Evolutionary conservation across 2,329 filamentous ascomycete species (phyloP).

Genomic region (Nigrospora sphaerica): DNA sequence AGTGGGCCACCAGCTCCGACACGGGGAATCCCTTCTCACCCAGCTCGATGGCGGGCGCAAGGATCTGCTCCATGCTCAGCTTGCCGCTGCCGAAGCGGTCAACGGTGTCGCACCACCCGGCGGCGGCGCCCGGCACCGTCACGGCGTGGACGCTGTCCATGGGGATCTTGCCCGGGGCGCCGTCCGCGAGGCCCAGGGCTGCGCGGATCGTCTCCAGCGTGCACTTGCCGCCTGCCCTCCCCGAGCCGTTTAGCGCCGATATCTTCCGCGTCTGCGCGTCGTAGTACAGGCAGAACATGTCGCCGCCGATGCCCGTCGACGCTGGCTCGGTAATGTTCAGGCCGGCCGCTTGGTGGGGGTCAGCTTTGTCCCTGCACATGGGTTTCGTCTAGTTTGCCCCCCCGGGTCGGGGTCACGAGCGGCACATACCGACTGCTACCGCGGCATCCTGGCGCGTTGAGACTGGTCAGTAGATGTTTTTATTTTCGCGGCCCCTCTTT

Average conservation of each 20-base stretch:
- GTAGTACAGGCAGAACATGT: constrained; percentile 95
- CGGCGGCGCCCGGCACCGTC: constrained; percentile 83
- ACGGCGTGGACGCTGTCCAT: constrained; percentile 71
- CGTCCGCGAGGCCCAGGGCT: constrained; percentile 59
- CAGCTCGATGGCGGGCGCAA: constrained; percentile 76
- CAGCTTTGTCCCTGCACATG: constrained; percentile 1
- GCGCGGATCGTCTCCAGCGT: constrained; percentile 64
- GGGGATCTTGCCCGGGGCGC: constrained; percentile 57
- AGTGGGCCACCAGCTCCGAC: constrained; percentile 65
- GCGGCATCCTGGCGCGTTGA: constrained; percentile 65
- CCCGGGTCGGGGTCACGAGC: background rate
- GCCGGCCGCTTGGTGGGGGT: constrained; percentile 59
- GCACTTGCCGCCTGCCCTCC: constrained; percentile 65
- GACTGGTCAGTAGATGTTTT: background rate
- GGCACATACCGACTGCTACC: constrained; percentile 69
- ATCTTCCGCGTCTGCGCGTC: constrained; percentile 76
- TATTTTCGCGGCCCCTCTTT: background rate
- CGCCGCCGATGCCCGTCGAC: constrained; percentile 91
- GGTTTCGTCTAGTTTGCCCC: background rate
- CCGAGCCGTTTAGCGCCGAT: constrained; percentile 84
- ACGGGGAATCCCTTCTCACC: constrained; percentile 89
- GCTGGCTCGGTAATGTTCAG: constrained; percentile 91
- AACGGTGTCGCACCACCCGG: constrained; percentile 87
- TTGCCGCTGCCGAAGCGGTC: constrained; percentile 87
- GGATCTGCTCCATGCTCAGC: constrained; percentile 66